These are phyloP conservation scores for Lenwebbia sp. DNA, from an alignment of 345 rosid species.

Conservation along the genomic window DNA sequence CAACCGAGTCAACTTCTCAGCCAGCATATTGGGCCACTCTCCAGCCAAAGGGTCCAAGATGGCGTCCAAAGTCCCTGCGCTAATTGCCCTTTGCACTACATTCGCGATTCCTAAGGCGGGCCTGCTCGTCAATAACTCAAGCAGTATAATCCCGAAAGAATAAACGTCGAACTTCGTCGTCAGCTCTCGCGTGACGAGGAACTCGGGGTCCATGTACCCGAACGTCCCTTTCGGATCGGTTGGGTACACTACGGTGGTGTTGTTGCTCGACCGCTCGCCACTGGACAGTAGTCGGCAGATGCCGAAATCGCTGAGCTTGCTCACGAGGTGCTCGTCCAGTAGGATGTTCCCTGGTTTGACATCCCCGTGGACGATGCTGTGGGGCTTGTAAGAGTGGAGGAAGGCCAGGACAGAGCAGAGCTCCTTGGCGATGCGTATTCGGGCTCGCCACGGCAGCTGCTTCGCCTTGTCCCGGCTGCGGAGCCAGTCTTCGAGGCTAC, in stretches of 20 bases:
- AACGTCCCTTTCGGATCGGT: not conserved
- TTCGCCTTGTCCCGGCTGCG: constrained; percentile 45
- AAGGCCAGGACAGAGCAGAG: constrained; percentile 68
- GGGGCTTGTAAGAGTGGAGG: constrained; percentile 70
- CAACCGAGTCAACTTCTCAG: not conserved
- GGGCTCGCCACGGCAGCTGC: constrained; percentile 72
- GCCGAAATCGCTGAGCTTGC: constrained; percentile 80
- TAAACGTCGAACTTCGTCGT: constrained; percentile 73
- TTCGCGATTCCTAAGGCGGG: constrained; percentile 8
- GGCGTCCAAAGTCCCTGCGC: not conserved
- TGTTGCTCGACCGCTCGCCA: not conserved
- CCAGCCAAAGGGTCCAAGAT: not conserved
- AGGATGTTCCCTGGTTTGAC: constrained; percentile 71
- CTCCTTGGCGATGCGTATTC: constrained; percentile 65
- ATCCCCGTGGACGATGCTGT: constrained; percentile 75
- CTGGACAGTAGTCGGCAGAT: constrained; percentile 25
- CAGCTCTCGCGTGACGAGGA: constrained; percentile 43
- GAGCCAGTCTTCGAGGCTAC: constrained; percentile 83
- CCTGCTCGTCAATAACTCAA: constrained; percentile 67
- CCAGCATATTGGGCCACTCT: not conserved
- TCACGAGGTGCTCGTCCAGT: constrained; percentile 55
- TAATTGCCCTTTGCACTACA: not conserved
- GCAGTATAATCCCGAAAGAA: constrained; percentile 64
- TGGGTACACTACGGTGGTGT: not conserved
- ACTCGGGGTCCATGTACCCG: constrained; percentile 63